These are phyloP conservation scores for Xylaria sp. DNA, from an alignment of 2,329 filamentous ascomycete species.

Conservation along the genomic window DNA sequence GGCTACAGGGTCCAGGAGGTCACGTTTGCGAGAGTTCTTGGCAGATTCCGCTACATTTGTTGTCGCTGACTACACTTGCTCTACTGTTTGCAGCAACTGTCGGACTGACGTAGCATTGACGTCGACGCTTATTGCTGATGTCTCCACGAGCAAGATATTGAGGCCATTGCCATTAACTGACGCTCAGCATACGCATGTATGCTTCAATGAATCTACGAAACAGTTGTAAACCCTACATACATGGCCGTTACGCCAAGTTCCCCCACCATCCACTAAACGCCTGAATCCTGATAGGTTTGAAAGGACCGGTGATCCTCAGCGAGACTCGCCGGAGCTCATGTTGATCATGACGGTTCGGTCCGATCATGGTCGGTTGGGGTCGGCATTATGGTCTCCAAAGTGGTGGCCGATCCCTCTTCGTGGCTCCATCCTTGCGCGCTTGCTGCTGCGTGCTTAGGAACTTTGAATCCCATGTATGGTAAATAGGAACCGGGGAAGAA, in stretches of 20 bases:
- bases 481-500: constrained; percentile 38
- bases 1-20: too few relatives aligned
- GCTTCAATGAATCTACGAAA: background rate
- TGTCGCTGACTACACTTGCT: background rate
- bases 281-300: background rate
- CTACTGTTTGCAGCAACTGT: background rate
- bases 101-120: background rate
- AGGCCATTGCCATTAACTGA: background rate
- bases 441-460: constrained; percentile 27
- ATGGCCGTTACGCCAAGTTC: background rate
- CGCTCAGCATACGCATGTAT: too few relatives aligned
- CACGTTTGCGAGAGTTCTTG: background rate
- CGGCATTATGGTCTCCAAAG: constrained; percentile 5
- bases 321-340: background rate
- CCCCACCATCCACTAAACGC: background rate
- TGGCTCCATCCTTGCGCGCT: constrained; percentile 1
- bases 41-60: background rate
- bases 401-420: constrained; percentile 8
- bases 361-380: background rate
- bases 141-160: background rate
- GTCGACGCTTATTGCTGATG: background rate
- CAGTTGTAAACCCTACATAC: background rate
- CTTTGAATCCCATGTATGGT: constrained; percentile 35
- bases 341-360: background rate
- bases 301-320: background rate